These are phyloP conservation scores for Flaveria ramosissima DNA, from an alignment of 129 eudicot genomes.

Conservation along the genomic window DNA sequence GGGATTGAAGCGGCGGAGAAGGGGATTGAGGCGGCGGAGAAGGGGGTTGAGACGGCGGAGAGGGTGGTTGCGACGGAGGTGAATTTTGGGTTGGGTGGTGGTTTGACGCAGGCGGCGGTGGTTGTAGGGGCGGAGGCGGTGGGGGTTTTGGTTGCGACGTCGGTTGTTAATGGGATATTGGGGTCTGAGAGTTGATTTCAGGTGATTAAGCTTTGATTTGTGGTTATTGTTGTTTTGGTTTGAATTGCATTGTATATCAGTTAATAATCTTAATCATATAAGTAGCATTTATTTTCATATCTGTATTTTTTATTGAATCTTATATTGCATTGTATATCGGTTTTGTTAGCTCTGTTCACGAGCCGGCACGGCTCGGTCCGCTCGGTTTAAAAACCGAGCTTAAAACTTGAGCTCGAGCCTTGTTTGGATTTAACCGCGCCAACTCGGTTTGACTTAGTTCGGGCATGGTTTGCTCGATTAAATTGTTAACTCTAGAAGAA, in stretches of 20 bases:
- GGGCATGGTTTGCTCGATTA: too few relatives aligned
- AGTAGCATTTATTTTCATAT: not conserved
- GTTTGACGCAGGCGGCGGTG: conserved; percentile 83
- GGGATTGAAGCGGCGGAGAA: conserved; percentile 55
- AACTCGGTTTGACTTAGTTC: too few relatives aligned
- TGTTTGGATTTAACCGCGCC: too few relatives aligned
- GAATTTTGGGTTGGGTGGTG: conserved; percentile 60
- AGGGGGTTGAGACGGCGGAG: conserved; percentile 53
- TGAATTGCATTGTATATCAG: conserved; percentile 3
- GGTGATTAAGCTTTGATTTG: conserved; percentile 17
- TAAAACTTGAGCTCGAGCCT: too few relatives aligned
- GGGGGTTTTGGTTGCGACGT: conserved; percentile 68
- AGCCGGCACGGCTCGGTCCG: too few relatives aligned
- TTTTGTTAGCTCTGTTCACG: too few relatives aligned
- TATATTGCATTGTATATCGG: too few relatives aligned
- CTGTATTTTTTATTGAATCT: too few relatives aligned
- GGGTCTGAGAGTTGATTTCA: conserved; percentile 55
- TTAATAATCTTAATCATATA: not conserved
- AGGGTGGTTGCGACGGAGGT: conserved; percentile 55
- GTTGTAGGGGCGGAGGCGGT: conserved; percentile 83
- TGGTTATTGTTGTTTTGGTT: conserved; percentile 14
- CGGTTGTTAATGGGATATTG: conserved; percentile 80
- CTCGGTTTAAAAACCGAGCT: too few relatives aligned
- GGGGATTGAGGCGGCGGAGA: conserved; percentile 52
- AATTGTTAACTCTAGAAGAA: too few relatives aligned